Conservation (phyloP, 257 asterid species). For the Solanum commersonii region DNA sequence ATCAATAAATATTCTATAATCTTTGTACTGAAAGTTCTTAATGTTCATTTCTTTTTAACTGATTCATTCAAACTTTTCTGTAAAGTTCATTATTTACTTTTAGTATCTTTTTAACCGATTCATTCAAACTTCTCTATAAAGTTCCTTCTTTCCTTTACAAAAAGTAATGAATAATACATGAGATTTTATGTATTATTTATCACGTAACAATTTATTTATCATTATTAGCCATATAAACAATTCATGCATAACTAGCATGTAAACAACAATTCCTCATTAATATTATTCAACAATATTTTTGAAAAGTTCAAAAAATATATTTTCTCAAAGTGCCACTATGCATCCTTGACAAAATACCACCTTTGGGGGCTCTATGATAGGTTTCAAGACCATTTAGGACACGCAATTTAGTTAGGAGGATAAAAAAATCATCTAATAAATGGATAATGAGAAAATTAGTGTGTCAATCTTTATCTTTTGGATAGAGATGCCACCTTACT, state of each 20-base stretch:
- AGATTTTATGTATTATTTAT: neutral
- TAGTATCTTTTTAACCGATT: neutral
- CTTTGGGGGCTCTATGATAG: neutral
- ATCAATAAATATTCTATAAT: neutral
- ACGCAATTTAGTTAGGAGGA: conserved; percentile 60
- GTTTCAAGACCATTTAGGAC: neutral
- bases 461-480: conserved; percentile 4
- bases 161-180: neutral
- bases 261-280: neutral
- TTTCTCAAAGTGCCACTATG: neutral
- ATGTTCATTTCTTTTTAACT: neutral
- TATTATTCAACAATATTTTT: neutral
- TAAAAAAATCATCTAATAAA: conserved; percentile 29
- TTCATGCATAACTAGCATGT: neutral
- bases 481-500: neutral
- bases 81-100: too few species aligned
- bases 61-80: neutral
- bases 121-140: neutral
- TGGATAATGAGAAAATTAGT: conserved; percentile 14
- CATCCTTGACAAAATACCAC: neutral
- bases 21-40: neutral
- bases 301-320: neutral
- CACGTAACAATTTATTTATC: neutral
- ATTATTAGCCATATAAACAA: neutral
- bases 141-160: too few species aligned